These are phyloP conservation scores for Amoebophrya sp. DNA, from an alignment of 169 alveolate species.

Conservation along the genomic window DNA sequence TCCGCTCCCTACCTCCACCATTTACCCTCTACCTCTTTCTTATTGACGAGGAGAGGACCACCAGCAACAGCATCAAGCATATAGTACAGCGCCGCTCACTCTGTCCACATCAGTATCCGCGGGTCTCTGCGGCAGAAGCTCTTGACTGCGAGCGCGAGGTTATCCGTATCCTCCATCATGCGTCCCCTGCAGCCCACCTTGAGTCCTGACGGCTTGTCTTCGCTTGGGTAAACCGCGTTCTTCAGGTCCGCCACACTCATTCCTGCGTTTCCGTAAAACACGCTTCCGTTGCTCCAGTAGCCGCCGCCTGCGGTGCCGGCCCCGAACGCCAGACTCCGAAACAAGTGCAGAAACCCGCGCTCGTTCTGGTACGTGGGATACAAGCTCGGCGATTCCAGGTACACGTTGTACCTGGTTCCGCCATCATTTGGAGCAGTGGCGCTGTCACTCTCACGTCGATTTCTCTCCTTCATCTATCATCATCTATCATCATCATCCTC, in stretches of 20 bases:
- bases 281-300: background rate
- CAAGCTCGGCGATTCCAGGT: background rate
- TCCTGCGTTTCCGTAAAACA: background rate
- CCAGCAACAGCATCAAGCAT: too few species aligned
- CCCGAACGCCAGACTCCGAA: background rate
- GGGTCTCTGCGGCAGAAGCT: slow-evolving; percentile 16
- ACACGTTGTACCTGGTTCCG: background rate
- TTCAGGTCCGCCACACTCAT: background rate
- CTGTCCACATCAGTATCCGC: slow-evolving; percentile 3
- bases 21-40: too few species aligned
- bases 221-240: background rate
- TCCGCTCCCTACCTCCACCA: too few species aligned
- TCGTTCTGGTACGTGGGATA: background rate
- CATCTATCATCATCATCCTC: background rate
- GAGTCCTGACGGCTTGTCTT: background rate
- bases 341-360: background rate
- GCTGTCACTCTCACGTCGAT: too few species aligned
- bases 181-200: slow-evolving; percentile 15
- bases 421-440: background rate
- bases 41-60: too few species aligned
- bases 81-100: too few species aligned
- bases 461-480: too few species aligned
- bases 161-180: slow-evolving; percentile 17
- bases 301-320: background rate
- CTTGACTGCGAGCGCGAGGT: slow-evolving; percentile 13